Evolutionary conservation across 306 rosid genomes (phyloP).

Genomic region (Elaeagnus macrophylla): DNA sequence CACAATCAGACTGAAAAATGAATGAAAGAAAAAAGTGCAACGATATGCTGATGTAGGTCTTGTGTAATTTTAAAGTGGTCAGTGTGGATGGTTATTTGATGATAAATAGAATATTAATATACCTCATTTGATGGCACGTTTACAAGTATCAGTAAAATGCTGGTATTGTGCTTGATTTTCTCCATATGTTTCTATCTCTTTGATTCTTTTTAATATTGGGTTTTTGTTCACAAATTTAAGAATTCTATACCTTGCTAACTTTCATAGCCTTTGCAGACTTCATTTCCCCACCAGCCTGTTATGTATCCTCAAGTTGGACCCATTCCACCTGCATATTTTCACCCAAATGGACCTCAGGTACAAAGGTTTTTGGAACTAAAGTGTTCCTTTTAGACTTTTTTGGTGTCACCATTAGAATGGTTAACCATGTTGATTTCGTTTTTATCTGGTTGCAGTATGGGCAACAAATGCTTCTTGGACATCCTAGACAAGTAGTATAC

Average conservation of each 20-base stretch:
- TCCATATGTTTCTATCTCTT: too few relatives aligned
- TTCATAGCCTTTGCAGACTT: slow-evolving; percentile 41
- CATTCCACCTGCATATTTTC: slow-evolving; percentile 64
- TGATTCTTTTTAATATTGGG: too few relatives aligned
- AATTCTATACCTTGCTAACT: slow-evolving; percentile 6
- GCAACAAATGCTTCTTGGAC: slow-evolving; percentile 63
- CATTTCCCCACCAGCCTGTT: slow-evolving; percentile 62
- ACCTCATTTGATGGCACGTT: too few relatives aligned
- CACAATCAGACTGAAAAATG: too few relatives aligned
- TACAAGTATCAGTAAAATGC: too few relatives aligned
- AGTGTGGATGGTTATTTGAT: too few relatives aligned
- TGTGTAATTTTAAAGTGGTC: too few relatives aligned
- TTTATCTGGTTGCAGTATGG: slow-evolving; percentile 60
- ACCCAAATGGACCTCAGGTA: slow-evolving; percentile 91
- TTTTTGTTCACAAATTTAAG: too few relatives aligned
- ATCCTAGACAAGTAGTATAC: slow-evolving; percentile 69
- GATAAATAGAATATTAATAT: too few relatives aligned
- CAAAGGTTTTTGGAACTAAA: slow-evolving; percentile 2
- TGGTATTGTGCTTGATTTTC: too few relatives aligned
- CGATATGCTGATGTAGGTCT: too few relatives aligned
- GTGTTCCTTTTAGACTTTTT: neutral
- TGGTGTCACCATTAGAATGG: neutral
- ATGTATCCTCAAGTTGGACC: slow-evolving; percentile 64
- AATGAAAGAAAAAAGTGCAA: too few relatives aligned
- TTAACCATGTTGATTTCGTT: neutral